A percentile compares a stretch with the other conserved stretches of the same genome.
These are phyloP conservation scores for Moesziomyces globuligerus DNA, from an alignment of 1,284 basidiomycete species.

Conservation along the genomic window DNA sequence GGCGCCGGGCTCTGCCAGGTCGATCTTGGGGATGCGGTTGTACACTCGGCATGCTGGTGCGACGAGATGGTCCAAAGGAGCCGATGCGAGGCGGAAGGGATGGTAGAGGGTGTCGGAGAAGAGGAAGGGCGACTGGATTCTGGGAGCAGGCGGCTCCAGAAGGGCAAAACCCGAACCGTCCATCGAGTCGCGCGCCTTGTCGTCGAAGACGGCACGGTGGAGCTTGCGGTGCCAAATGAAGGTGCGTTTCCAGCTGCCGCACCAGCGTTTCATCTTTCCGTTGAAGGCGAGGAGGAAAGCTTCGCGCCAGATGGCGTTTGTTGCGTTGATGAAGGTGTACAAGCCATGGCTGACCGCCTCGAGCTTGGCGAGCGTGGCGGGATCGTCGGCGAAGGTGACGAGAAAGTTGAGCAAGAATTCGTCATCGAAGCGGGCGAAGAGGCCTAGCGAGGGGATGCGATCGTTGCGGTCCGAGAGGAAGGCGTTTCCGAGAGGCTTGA, in stretches of 20 bases:
- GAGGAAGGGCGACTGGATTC: conserved; percentile 45
- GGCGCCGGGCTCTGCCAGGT: conserved; percentile 28
- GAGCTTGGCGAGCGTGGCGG: conserved; percentile 33
- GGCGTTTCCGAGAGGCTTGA: conserved; percentile 61
- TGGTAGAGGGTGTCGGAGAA: conserved; percentile 61
- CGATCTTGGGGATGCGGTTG: conserved; percentile 47
- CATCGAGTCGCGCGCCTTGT: conserved; percentile 22
- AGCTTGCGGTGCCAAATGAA: conserved; percentile 43
- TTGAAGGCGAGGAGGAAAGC: conserved; percentile 40
- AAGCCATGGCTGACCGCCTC: conserved; percentile 44
- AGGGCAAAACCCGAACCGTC: conserved; percentile 30
- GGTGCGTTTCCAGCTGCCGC: conserved; percentile 62
- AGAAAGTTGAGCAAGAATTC: conserved; percentile 54
- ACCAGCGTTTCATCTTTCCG: conserved; percentile 52
- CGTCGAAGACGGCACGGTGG: conserved; percentile 17
- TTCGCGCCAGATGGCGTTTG: conserved; percentile 56
- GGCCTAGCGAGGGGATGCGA: conserved; percentile 46
- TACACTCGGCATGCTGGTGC: conserved; percentile 34
- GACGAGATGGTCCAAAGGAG: conserved; percentile 47
- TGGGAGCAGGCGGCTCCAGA: conserved; percentile 21
- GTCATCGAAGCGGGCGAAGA: conserved; percentile 49
- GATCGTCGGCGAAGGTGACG: conserved; percentile 35
- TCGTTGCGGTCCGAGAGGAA: conserved; percentile 48
- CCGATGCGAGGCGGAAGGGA: conserved; percentile 53
- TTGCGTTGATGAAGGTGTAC: conserved; percentile 53